phyloP scores from a whole-genome alignment of 1,139 yeast species.

The Candida sp. region DNA sequence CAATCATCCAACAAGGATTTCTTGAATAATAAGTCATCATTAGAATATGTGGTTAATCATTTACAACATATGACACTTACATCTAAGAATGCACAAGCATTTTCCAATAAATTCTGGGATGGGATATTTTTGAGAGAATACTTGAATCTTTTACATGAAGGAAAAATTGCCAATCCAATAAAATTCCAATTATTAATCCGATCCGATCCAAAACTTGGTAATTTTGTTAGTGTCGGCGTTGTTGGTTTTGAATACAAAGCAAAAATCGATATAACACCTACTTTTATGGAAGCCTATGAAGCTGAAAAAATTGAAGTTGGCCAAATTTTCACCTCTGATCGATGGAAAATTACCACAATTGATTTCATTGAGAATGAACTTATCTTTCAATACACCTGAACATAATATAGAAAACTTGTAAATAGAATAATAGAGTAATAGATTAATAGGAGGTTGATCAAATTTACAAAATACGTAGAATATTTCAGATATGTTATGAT shows the following conservation, averaged over 20 bases:
- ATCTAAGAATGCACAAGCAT: slow-evolving; percentile 20
- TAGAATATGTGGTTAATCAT: slow-evolving; percentile 21
- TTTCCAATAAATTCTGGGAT: slow-evolving; percentile 36
- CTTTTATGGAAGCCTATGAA: slow-evolving; percentile 16
- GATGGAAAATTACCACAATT: slow-evolving; percentile 19
- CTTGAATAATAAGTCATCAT: slow-evolving; percentile 6
- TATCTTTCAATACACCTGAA: slow-evolving; percentile 14
- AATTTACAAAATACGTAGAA: too few species aligned
- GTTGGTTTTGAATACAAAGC: slow-evolving; percentile 24
- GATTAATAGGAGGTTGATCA: slow-evolving; percentile 1
- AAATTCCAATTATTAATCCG: slow-evolving; percentile 22
- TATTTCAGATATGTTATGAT: too few species aligned
- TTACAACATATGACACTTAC: slow-evolving; percentile 29
- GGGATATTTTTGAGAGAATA: slow-evolving; percentile 33
- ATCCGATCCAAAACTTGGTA: slow-evolving; percentile 24
- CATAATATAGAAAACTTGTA: slow-evolving; percentile 2
- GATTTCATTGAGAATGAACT: slow-evolving; percentile 34
- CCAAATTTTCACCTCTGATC: slow-evolving; percentile 14
- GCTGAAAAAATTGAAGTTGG: slow-evolving; percentile 21
- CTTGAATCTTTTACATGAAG: slow-evolving; percentile 12
- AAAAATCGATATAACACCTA: slow-evolving; percentile 19
- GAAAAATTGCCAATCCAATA: slow-evolving; percentile 16
- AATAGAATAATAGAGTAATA: slow-evolving; percentile 1
- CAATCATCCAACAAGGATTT: slow-evolving; percentile 4
- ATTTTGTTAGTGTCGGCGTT: slow-evolving; percentile 20